A percentile compares a stretch with the other conserved stretches of the same genome.
Evolutionary conservation across 106 monocot genomes (phyloP).

Genomic region (Dendrobium chrysotoxum): DNA sequence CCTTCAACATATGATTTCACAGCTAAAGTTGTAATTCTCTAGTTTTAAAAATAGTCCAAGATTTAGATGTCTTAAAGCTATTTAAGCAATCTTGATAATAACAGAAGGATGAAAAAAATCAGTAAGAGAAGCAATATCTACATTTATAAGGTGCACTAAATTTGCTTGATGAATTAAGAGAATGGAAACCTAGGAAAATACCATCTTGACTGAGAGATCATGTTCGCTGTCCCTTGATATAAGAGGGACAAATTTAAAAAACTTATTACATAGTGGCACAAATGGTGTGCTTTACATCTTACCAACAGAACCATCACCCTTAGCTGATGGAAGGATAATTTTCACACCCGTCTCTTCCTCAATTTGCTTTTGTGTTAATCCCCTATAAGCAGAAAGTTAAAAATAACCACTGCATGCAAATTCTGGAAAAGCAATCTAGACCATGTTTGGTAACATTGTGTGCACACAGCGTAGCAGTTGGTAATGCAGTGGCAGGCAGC

Average conservation of each 20-base stretch:
- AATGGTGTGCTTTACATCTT: constrained; percentile 5
- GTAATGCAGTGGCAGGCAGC: not conserved
- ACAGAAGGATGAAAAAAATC: not conserved
- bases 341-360: constrained; percentile 56
- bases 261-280: not conserved
- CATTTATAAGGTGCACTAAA: not conserved
- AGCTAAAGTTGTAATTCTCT: not conserved
- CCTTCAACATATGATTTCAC: not conserved
- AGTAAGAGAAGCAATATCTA: not conserved
- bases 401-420: not conserved
- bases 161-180: not conserved
- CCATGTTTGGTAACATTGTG: not conserved
- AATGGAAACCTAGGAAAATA: not conserved
- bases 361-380: constrained; percentile 49
- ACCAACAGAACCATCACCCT: constrained; percentile 44
- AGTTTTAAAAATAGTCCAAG: not conserved
- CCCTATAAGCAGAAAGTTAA: constrained; percentile 28
- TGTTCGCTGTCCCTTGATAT: not conserved
- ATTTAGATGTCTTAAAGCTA: not conserved
- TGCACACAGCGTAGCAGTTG: not conserved
- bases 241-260: not conserved
- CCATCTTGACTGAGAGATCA: not conserved
- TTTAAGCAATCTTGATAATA: not conserved
- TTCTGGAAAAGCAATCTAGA: not conserved
- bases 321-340: constrained; percentile 53